Base-by-base conservation (phyloP, 305 asterid genomes). In the Withania somnifera region DNA sequence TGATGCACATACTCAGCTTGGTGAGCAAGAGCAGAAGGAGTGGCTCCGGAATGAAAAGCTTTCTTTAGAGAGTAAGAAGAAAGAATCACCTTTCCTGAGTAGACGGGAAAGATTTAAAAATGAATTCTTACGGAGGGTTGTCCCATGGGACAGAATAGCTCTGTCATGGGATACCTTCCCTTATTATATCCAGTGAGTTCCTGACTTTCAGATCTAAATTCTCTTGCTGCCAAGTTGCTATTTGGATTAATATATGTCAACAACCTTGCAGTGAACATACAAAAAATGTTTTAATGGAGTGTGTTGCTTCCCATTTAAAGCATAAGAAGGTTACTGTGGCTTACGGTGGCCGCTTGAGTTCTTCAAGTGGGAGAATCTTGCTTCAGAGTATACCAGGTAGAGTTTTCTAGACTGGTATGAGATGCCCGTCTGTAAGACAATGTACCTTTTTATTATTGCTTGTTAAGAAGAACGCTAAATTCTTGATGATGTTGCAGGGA, bases 141-240 rank as follows among this genome's bases (percentile, higher is more conserved):
- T 94, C 83, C 98, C 98, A 50, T 97, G 98, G 98, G 97, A 94
- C 78, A 94, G 92, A 80, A 90, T 93, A 78, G 89, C 93, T 1
- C 90, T 94, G 84, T 90, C 99, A 9, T 97, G 98, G 99, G 97
- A 96, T 84, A 89, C 90, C 60, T 97, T 96, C 88, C 99, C 99
- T 67, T 97, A 97, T 86, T 91, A 92, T 86, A 86, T 97, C 79
- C 87, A 88, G 99, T 97, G 89, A 73, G 94, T 87, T 53, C 42
- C 78, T 28, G 79, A 77, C 53, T 71, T 61, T 36, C n/a, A 64
- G 56, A 79, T 81, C 84, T 63, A 32, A 7, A 82, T 79, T 82
- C 24, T 14, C 24, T 77, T 82, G 20, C 63, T 50, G 61, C 47
- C 42, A 28, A 75, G 30, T 75, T 75, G 63, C 63, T 28, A 2